Base-by-base conservation (phyloP, 2,329 filamentous ascomycete species). In the Phialemoniopsis sp. region DNA sequence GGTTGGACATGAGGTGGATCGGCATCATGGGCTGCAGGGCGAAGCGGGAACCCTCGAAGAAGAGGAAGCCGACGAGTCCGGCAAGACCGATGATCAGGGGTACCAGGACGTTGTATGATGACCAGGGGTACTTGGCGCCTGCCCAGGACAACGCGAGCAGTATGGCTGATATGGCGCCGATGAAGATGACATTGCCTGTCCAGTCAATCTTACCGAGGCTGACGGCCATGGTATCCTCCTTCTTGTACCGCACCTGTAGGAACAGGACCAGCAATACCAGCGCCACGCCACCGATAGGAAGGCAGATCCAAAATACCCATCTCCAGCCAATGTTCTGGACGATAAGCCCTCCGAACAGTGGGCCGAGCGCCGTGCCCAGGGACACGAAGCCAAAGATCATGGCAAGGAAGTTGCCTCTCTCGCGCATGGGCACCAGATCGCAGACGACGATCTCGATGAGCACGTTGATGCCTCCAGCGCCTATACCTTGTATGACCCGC, bases 401-500 rank as follows among this genome's bases (percentile, higher is more conserved):
- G n/a, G n/a, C n/a, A n/a, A n/a, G n/a, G n/a, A n/a, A 50, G n/a
- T 39, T 34, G 17, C 39, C 42, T 1, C 50, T 38, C 10, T 47
- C 38, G 17, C 50, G 47, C 13, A 51, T 36, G 8, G 46, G 47
- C 13, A 53, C 42, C 5, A 54, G 30, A 16, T 52, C 50, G 32
- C 42, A 42, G 28, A 52, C 29, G 28, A 52, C 42, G 19, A 50
- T 39, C 5, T 64, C 57, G 26, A 54, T 46, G 14, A 64, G 47
- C 15, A 60, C 41, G 32, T 48, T 55, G 32, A 66, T 57, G 6
- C 63, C 65, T 8, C 56, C 59, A 3, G 47, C 52, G 1, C 66
- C 64, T 2, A 60, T 37, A 0, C 79, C 78, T 40, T 82, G 76
- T 2, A 82, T 47, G 0, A 44, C 54, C 2, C 66, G 57, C 5